phyloP scores from a whole-genome alignment of 2,329 filamentous ascomycete genomes.

The Zalaria sp. region DNA sequence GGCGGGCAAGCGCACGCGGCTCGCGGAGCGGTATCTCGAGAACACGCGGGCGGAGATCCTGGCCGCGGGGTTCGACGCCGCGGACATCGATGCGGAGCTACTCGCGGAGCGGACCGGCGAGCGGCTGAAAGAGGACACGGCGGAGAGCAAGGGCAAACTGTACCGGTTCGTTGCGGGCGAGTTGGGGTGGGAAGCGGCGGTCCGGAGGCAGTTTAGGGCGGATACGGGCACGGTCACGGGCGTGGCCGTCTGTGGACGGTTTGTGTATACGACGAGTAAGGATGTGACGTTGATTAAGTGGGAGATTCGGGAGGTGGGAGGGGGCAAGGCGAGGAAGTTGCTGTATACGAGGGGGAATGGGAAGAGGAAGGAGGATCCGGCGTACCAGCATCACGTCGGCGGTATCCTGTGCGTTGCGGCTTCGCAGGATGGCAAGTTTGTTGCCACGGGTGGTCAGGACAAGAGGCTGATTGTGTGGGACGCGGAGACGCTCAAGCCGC shows the following conservation, averaged over 20 bases:
- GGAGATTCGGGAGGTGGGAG: slow-evolving; percentile 47
- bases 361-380: slow-evolving; percentile 45
- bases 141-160: slow-evolving; percentile 79
- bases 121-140: slow-evolving; percentile 77
- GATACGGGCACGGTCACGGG: slow-evolving; percentile 68
- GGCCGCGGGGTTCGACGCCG: slow-evolving; percentile 86
- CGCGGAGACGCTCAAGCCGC: slow-evolving; percentile 59
- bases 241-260: slow-evolving; percentile 64
- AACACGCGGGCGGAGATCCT: slow-evolving; percentile 64
- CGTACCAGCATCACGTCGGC: slow-evolving; percentile 57
- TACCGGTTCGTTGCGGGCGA: slow-evolving; percentile 67
- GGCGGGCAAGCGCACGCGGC: slow-evolving; percentile 68
- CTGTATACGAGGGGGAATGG: slow-evolving; percentile 48
- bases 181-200: slow-evolving; percentile 53
- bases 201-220: slow-evolving; percentile 60
- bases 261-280: slow-evolving; percentile 78
- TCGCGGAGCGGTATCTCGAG: slow-evolving; percentile 86
- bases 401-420: slow-evolving; percentile 74
- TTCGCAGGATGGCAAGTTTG: slow-evolving; percentile 76
- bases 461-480: slow-evolving; percentile 80
- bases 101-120: slow-evolving; percentile 53
- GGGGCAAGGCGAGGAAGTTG: slow-evolving; percentile 46
- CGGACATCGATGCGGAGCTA: slow-evolving; percentile 81
- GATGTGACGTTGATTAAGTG: slow-evolving; percentile 80
- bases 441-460: slow-evolving; percentile 82